Conservation (phyloP, 768 basidiomycete species). For the Phylloporus sp. region DNA sequence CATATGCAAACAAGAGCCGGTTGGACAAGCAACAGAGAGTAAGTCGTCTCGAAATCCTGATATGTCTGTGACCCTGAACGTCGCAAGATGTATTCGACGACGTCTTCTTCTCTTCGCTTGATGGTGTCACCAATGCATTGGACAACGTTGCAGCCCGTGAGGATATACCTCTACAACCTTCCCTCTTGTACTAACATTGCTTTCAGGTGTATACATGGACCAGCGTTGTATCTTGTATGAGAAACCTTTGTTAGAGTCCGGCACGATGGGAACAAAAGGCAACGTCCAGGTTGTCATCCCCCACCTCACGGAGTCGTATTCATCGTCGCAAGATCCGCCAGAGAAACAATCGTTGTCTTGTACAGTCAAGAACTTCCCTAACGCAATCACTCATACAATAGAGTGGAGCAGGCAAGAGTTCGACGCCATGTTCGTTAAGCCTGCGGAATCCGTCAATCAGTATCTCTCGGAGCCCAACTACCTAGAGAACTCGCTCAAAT, state of each 20-base stretch:
- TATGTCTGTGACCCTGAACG: conserved; percentile 11
- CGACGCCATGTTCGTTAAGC: conserved; percentile 90
- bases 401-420: conserved; percentile 98
- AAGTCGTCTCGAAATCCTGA: conserved; percentile 27
- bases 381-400: conserved; percentile 96
- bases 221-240: conserved; percentile 94
- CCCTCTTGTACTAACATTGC: conserved; percentile 1
- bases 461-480: conserved; percentile 97
- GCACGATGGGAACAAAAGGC: conserved; percentile 97
- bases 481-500: conserved; percentile 84
- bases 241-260: conserved; percentile 95
- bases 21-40: conserved; percentile 93
- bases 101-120: conserved; percentile 80
- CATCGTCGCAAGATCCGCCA: conserved; percentile 96
- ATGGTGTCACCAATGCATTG: conserved; percentile 95
- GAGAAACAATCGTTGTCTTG: conserved; percentile 97
- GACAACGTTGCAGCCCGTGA: conserved; percentile 95
- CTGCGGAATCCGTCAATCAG: conserved; percentile 88
- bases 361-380: conserved; percentile 98
- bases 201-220: conserved; percentile 94
- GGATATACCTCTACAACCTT: conserved; percentile 25
- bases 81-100: conserved; percentile 78
- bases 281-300: conserved; percentile 96
- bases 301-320: conserved; percentile 92
- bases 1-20: conserved; percentile 84